Evolutionary conservation across 2,329 filamentous ascomycete species (phyloP).

Genomic region (Ilyonectria destructans): DNA sequence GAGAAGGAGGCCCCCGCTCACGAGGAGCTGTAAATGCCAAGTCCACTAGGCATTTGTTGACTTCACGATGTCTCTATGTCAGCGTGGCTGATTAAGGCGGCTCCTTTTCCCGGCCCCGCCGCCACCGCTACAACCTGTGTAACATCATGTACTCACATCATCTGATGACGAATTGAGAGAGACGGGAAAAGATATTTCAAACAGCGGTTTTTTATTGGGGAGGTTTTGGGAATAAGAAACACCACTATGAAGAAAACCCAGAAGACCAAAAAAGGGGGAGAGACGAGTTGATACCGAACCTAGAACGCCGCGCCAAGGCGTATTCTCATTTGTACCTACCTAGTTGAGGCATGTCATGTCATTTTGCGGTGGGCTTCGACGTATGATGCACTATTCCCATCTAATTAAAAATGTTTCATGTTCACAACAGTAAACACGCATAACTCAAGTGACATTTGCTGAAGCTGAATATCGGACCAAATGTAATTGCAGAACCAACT

Average conservation of each 20-base stretch:
- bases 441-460: background rate
- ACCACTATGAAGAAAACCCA: constrained; percentile 21
- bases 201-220: constrained; percentile 25
- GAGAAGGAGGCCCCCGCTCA: constrained; percentile 66
- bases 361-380: constrained; percentile 28
- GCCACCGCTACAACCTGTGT: constrained; percentile 34
- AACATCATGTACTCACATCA: constrained; percentile 49
- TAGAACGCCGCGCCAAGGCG: constrained; percentile 38
- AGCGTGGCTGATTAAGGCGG: constrained; percentile 11
- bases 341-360: constrained; percentile 36
- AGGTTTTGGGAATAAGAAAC: constrained; percentile 22
- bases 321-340: constrained; percentile 47
- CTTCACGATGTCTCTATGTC: constrained; percentile 6
- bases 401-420: constrained; percentile 45
- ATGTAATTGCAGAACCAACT: too few relatives aligned
- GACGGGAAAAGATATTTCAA: constrained; percentile 32
- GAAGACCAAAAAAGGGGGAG: constrained; percentile 33
- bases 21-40: constrained; percentile 28
- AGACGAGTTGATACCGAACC: constrained; percentile 34
- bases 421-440: constrained; percentile 23
- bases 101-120: constrained; percentile 2
- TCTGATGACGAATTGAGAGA: constrained; percentile 46
- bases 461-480: too few relatives aligned
- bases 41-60: background rate
- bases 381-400: constrained; percentile 37